Evolutionary conservation across 75 land plant genomes (phyloP).

Genomic region (Sequoiadendron giganteum): DNA sequence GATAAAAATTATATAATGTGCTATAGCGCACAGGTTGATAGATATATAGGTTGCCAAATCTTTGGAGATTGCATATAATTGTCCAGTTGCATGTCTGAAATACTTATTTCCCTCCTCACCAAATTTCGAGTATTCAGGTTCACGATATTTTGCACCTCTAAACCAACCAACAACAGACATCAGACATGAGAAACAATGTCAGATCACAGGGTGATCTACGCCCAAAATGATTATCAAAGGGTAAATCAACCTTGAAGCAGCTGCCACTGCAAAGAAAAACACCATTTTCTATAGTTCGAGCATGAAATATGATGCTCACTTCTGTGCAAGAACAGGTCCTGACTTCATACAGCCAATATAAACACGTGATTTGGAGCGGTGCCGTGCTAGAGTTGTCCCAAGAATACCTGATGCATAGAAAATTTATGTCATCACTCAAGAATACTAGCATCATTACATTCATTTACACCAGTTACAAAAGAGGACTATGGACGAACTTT

Average conservation of each 20-base stretch:
- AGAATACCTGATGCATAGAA: conserved; percentile 45
- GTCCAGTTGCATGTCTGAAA: conserved; percentile 85
- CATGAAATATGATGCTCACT: conserved; percentile 37
- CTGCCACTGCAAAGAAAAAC: neutral
- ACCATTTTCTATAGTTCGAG: conserved; percentile 7
- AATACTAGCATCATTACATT: neutral
- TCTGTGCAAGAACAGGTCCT: conserved; percentile 77
- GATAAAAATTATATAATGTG: neutral
- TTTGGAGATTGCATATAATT: conserved; percentile 73
- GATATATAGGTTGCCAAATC: conserved; percentile 82
- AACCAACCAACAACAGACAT: conserved; percentile 6
- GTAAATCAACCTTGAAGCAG: neutral
- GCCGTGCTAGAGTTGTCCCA: conserved; percentile 55
- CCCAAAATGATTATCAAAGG: conserved; percentile 13
- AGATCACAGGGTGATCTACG: neutral
- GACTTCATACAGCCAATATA: conserved; percentile 93
- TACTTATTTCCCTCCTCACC: conserved; percentile 84
- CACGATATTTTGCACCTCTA: conserved; percentile 82
- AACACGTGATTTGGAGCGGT: conserved; percentile 68
- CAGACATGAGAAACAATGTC: neutral
- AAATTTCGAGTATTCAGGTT: conserved; percentile 88
- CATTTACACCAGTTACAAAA: conserved; percentile 6
- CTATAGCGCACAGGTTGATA: conserved; percentile 42
- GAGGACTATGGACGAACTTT: neutral
- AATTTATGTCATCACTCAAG: neutral